Base-by-base conservation (phyloP, 345 rosid species). In the Linum trigynum region DNA sequence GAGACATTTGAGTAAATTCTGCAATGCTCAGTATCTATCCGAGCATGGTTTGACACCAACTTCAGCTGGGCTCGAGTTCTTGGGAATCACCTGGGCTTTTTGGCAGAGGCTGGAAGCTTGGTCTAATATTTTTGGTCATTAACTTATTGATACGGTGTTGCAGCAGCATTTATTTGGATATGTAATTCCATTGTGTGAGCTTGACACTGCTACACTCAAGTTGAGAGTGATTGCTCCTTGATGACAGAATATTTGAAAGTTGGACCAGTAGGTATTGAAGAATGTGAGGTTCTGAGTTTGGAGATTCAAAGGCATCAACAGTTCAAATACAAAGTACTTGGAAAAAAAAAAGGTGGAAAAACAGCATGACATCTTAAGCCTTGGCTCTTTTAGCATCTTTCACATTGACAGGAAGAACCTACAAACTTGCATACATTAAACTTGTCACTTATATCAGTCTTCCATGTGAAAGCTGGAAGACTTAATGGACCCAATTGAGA, bases 1-100 rank as follows among this genome's bases (percentile, higher is more conserved):
- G 92, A 86, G 99, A 75, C 95, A 94, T 79, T 74, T 94, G 63
- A 94, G 91, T 72, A 94, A 87, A 85, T 91, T 94, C 73, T 89
- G 87, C 67, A 77, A 83, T 42, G 72, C 83, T 36, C 63, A 82
- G 59, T 94, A 94, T 79, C 80, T 91, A 60, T 65, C 77, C 48
- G 78, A 69, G 70, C 66, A 78, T 66, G 90, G 83, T 39, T 76
- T 94, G 77, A 87, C 80, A 43, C 97, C 97, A 42, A 75, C 73
- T 12, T 90, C 95, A 2, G 66, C 74, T 1, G 87, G 90, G 68
- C 69, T 88, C 48, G 92, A 94, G 77, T 87, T 91, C 75, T 76
- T 94, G 5, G 79, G 81, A 76, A 71, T 65, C 64, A 67, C 77
- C 64, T 81, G 74, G 83, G 42, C 50, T 11, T 59, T 48, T 8